phyloP scores from a whole-genome alignment of 2,329 filamentous ascomycete genomes.

The Emergomyces pasteurianus region DNA sequence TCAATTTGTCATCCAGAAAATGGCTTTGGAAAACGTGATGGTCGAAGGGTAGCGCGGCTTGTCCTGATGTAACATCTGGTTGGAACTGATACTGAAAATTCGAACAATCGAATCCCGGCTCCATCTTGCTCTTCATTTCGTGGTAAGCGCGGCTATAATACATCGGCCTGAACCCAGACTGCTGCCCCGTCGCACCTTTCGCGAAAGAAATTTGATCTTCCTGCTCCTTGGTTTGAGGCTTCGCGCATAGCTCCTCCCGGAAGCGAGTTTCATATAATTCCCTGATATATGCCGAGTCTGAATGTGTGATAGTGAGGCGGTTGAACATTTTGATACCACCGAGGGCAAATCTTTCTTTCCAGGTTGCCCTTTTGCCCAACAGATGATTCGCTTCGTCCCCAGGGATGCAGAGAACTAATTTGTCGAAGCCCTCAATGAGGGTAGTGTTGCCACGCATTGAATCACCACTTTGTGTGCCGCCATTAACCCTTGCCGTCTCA shows the following conservation, averaged over 20 bases:
- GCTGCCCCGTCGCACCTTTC: conserved; percentile 30
- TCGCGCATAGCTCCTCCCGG: conserved; percentile 38
- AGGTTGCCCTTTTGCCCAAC: conserved; percentile 40
- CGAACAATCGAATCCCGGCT: conserved; percentile 60
- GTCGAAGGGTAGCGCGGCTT: conserved; percentile 32
- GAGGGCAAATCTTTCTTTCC: conserved; percentile 54
- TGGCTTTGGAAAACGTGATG: conserved; percentile 59
- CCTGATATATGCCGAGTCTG: conserved; percentile 46
- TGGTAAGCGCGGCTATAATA: conserved; percentile 49
- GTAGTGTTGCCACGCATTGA: conserved; percentile 30
- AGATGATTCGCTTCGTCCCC: conserved; percentile 45
- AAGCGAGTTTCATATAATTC: conserved; percentile 46
- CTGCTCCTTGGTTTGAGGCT: conserved; percentile 31
- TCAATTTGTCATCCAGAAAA: conserved; percentile 45
- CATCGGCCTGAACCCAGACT: conserved; percentile 43
- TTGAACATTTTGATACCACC: conserved; percentile 56
- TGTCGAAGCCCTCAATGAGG: conserved; percentile 42
- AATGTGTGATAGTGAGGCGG: conserved; percentile 51
- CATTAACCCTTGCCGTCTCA: conserved; percentile 14
- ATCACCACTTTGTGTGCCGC: conserved; percentile 5
- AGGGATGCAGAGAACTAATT: conserved; percentile 46
- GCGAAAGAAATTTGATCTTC: conserved; percentile 37
- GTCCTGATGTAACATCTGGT: conserved; percentile 18
- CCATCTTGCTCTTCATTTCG: conserved; percentile 41
- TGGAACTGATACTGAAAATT: conserved; percentile 66